phyloP scores from a whole-genome alignment of 805 yeast genomes.

The Blastobotrys chiropterorum region DNA sequence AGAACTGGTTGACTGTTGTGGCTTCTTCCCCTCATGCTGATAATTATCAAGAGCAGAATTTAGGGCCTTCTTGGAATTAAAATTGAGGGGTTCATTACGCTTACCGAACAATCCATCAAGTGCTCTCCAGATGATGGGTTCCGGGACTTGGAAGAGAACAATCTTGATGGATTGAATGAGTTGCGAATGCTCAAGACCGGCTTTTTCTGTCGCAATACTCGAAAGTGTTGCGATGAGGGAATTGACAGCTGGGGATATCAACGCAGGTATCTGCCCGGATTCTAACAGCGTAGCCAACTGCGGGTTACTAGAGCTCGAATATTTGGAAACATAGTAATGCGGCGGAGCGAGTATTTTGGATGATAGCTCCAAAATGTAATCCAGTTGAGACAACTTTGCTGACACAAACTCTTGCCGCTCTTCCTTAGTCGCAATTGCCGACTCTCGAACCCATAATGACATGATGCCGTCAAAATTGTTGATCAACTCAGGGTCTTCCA shows the following conservation, averaged over 20 bases:
- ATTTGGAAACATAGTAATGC: conserved; percentile 6
- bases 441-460: conserved; percentile 12
- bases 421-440: conserved; percentile 2
- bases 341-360: conserved; percentile 11
- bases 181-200: background rate
- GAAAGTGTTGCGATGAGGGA: conserved; percentile 6
- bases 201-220: background rate
- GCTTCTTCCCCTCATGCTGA: background rate
- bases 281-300: conserved; percentile 1
- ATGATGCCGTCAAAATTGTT: conserved; percentile 7
- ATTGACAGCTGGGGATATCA: conserved; percentile 12
- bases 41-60: background rate
- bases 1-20: too few relatives aligned
- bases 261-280: conserved; percentile 11
- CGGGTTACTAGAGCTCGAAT: conserved; percentile 1
- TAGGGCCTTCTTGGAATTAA: conserved; percentile 1
- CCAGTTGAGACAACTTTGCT: conserved; percentile 6
- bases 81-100: conserved; percentile 6
- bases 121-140: conserved; percentile 13
- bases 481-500: conserved; percentile 12
- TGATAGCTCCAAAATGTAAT: conserved; percentile 10
- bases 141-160: conserved; percentile 11
- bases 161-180: conserved; percentile 5
- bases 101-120: conserved; percentile 13
- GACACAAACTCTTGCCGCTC: conserved; percentile 9